Evolutionary conservation across 2,329 filamentous ascomycete genomes (phyloP).

Genomic region (Apiospora hydei): DNA sequence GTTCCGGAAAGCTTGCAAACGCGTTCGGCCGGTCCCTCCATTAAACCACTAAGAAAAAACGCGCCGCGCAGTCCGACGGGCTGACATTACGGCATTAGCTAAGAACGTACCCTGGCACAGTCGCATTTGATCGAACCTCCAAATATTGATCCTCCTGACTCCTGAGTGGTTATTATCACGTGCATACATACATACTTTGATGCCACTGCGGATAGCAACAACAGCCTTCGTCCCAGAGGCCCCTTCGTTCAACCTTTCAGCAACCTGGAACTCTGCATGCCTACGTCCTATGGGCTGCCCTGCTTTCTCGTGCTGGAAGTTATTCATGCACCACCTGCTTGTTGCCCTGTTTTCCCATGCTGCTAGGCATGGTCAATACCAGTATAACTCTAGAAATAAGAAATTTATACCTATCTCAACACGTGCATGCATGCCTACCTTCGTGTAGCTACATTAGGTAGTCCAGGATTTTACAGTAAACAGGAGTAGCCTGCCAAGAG

Average conservation of each 20-base stretch:
- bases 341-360: no score
- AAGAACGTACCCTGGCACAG: not conserved
- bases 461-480: not conserved
- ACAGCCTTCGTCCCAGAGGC: not conserved
- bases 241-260: no score
- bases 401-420: no score
- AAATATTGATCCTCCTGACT: no score
- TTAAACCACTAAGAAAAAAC: slow-evolving; percentile 17
- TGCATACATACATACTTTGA: not conserved
- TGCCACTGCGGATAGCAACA: not conserved
- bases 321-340: no score
- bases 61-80: slow-evolving; percentile 8
- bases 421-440: no score
- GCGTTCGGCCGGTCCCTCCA: slow-evolving; percentile 10
- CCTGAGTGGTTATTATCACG: not conserved
- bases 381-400: no score
- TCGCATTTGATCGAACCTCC: not conserved
- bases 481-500: not conserved
- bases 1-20: slow-evolving; percentile 17
- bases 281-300: no score
- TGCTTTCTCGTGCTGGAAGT: no score
- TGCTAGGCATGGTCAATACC: no score
- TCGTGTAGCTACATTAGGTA: not conserved
- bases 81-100: not conserved
- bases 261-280: no score